Evolutionary conservation across 768 basidiomycete genomes (phyloP), one percentile per base, ranked within the genome.

Genomic region (Amanita fuliginea): DNA sequence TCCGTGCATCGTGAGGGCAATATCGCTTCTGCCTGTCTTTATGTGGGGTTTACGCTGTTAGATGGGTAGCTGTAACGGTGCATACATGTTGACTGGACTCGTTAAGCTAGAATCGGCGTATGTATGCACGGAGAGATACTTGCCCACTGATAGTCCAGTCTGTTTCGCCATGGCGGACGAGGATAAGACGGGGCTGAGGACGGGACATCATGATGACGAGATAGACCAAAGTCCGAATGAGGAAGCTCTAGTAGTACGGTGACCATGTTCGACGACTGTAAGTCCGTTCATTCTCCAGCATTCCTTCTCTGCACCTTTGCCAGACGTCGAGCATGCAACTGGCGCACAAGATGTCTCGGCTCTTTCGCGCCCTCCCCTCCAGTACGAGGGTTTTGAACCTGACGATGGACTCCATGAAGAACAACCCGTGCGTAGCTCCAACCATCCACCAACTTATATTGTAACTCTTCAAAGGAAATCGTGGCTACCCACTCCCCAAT

Each of bases 61-160:
- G 28, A 36, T 35, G 4, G 33, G 13, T 22, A 35, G 14, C 35
- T 19, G 18, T 24, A 36, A 18, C 10, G 10, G 11, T 41, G 49
- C 19, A 19, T 18, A 36, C 35, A 52, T 53, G 33, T 53, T 46
- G 47, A 47, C 51, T 57, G 30, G 46, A 34, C 14, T 16, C 3
- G 9, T 34, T n/a, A 37, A 16, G 7, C 18, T 19, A 8, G 19
- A 26, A 39, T 18, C 13, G 42, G 26, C 22, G 19, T 41, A 39
- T 7, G 32, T 18, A 30, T 32, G 32, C 13, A 45, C 22, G 13
- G 34, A 28, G 22, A 8, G 13, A 19, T 22, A 64, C 77, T 62
- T 50, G 83, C 79, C 91, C 92, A 57, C 86, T 92, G 39, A 84
- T 59, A 14, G 88, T 89, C 92, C 93, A 97, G 62, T 94, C 93